Evolutionary conservation across 495 filamentous ascomycete species (phyloP).

Genomic region (Podospora australis): DNA sequence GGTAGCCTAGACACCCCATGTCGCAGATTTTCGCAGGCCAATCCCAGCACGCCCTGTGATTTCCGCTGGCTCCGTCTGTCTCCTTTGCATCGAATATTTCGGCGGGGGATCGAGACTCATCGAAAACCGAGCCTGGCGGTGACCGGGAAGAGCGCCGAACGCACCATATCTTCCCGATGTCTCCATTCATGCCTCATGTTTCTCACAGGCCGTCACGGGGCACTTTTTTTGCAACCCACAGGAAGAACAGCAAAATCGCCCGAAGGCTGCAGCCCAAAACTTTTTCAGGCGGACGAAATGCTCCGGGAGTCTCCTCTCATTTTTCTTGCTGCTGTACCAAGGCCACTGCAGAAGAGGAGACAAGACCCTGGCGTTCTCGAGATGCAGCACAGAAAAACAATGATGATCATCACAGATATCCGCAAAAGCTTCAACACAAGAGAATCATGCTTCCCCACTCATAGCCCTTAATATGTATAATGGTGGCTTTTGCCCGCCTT

Average conservation of each 20-base stretch:
- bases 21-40: slow-evolving; percentile 3
- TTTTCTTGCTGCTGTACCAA: neutral
- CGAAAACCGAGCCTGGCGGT: neutral
- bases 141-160: too few relatives aligned
- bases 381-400: too few relatives aligned
- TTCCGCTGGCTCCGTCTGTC: neutral
- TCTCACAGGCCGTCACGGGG: neutral
- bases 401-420: too few relatives aligned
- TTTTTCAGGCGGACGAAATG: neutral
- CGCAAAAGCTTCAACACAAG: too few relatives aligned
- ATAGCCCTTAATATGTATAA: too few relatives aligned
- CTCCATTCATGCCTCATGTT: too few relatives aligned
- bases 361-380: neutral
- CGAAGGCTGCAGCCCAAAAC: neutral
- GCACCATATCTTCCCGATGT: neutral
- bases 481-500: too few relatives aligned
- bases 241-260: neutral
- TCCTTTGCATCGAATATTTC: slow-evolving; percentile 1
- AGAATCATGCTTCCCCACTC: too few relatives aligned
- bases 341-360: neutral
- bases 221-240: neutral
- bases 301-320: neutral
- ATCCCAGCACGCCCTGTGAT: neutral
- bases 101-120: neutral
- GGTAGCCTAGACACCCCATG: slow-evolving; percentile 10